Percentiles rank a stretch among this genome's conserved stretches.
Conservation (phyloP, 2,329 filamentous ascomycete genomes). For the Pseudogymnoascus sp. region DNA sequence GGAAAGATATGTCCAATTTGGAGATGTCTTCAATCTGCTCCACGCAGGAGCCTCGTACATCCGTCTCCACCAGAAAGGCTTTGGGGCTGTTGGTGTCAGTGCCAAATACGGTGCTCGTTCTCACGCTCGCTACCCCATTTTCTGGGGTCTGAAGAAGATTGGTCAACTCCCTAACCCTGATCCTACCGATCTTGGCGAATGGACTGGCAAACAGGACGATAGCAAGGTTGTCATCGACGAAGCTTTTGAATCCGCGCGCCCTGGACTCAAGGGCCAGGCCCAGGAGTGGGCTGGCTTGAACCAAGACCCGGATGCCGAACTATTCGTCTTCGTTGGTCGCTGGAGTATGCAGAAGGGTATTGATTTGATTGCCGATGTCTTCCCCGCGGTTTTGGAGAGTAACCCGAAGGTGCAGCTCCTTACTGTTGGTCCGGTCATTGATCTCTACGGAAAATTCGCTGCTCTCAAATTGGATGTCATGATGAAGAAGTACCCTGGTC, state of each 20-base stretch:
- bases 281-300: slow-evolving; percentile 61
- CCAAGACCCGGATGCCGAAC: slow-evolving; percentile 52
- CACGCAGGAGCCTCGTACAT: slow-evolving; percentile 60
- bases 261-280: slow-evolving; percentile 49
- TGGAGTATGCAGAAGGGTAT: slow-evolving; percentile 65
- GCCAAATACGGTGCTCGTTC: slow-evolving; percentile 62
- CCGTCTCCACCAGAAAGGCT: slow-evolving; percentile 58
- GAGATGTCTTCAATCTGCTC: slow-evolving; percentile 60
- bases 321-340: slow-evolving; percentile 61
- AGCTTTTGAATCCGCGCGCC: slow-evolving; percentile 45
- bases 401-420: slow-evolving; percentile 54
- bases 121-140: slow-evolving; percentile 59
- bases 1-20: slow-evolving; percentile 33
- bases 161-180: slow-evolving; percentile 63
- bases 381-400: slow-evolving; percentile 54
- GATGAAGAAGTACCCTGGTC: slow-evolving; percentile 57
- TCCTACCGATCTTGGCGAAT: slow-evolving; percentile 48
- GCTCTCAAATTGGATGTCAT: slow-evolving; percentile 56
- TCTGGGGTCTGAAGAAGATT: slow-evolving; percentile 59
- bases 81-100: slow-evolving; percentile 59
- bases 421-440: slow-evolving; percentile 57
- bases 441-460: slow-evolving; percentile 61
- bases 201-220: slow-evolving; percentile 48
- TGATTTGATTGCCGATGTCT: slow-evolving; percentile 60
- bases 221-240: slow-evolving; percentile 44